These are phyloP conservation scores for Rhododendron ferrugineum DNA, from an alignment of 148 eudicot species.

Conservation along the genomic window DNA sequence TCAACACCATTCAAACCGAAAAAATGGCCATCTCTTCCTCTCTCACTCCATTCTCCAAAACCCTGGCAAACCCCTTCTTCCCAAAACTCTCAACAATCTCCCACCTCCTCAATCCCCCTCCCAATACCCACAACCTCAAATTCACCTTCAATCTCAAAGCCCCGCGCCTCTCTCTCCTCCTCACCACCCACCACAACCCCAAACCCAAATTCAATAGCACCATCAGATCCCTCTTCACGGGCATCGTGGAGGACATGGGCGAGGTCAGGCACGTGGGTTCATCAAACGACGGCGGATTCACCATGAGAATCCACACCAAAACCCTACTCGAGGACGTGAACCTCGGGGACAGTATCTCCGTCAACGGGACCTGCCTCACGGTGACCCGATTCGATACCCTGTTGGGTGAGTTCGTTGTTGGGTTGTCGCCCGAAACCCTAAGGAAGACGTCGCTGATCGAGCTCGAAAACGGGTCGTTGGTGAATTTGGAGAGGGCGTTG, in stretches of 20 bases:
- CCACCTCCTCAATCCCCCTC: conserved; percentile 6
- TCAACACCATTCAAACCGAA: not conserved
- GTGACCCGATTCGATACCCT: conserved; percentile 53
- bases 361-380: conserved; percentile 90
- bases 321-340: conserved; percentile 66
- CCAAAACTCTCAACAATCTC: conserved; percentile 19
- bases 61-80: conserved; percentile 17
- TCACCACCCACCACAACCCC: conserved; percentile 16
- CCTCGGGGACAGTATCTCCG: conserved; percentile 86
- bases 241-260: conserved; percentile 92
- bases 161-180: conserved; percentile 22
- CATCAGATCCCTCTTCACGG: conserved; percentile 63
- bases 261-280: conserved; percentile 55
- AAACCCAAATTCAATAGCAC: conserved; percentile 17
- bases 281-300: conserved; percentile 48
- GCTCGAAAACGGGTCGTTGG: conserved; percentile 54
- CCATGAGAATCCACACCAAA: conserved; percentile 56
- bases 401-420: conserved; percentile 54
- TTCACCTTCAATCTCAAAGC: conserved; percentile 28
- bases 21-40: conserved; percentile 16
- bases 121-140: conserved; percentile 18
- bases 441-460: conserved; percentile 74
- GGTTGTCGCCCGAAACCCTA: conserved; percentile 78
- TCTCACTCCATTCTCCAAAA: conserved; percentile 12
- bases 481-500: conserved; percentile 88